phyloP scores from a whole-genome alignment of 129 eudicot species.

The Pulicaria dysenterica region DNA sequence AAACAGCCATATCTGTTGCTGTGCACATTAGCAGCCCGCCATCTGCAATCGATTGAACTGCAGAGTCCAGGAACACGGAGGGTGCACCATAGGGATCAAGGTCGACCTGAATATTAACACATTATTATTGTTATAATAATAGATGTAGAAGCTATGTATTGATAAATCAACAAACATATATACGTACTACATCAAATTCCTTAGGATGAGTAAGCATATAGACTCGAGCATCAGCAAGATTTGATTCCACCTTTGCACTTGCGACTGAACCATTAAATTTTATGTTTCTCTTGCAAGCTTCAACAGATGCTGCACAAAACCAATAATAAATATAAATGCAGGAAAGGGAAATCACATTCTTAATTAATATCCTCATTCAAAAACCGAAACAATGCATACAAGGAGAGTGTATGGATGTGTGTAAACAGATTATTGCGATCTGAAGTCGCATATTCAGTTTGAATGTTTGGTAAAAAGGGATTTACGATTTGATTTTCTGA shows the following conservation, averaged over 20 bases:
- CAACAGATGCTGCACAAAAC: constrained; percentile 81
- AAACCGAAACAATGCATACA: neutral
- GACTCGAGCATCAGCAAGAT: constrained; percentile 92
- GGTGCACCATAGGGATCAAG: constrained; percentile 99
- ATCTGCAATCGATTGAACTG: constrained; percentile 88
- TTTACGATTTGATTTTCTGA: too few relatives aligned
- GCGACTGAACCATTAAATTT: constrained; percentile 88
- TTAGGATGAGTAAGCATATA: constrained; percentile 98
- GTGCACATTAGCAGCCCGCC: constrained; percentile 98
- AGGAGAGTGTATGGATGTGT: neutral
- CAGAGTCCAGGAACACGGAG: constrained; percentile 91
- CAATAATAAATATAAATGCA: neutral
- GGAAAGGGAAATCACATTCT: neutral
- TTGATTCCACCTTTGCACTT: constrained; percentile 80
- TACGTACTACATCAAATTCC: constrained; percentile 89
- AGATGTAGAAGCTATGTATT: neutral
- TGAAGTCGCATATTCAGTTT: too few relatives aligned
- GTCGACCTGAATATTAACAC: constrained; percentile 66
- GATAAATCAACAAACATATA: neutral
- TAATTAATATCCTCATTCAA: neutral
- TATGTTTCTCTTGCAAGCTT: constrained; percentile 94
- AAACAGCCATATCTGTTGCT: constrained; percentile 96
- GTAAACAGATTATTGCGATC: neutral
- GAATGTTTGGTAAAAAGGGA: too few relatives aligned
- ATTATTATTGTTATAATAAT: neutral